A percentile compares a stretch with the other conserved stretches of the same genome.
Evolutionary conservation across 192 early-diverging fungal species (phyloP).

Genomic region (Podila clonocystis): DNA sequence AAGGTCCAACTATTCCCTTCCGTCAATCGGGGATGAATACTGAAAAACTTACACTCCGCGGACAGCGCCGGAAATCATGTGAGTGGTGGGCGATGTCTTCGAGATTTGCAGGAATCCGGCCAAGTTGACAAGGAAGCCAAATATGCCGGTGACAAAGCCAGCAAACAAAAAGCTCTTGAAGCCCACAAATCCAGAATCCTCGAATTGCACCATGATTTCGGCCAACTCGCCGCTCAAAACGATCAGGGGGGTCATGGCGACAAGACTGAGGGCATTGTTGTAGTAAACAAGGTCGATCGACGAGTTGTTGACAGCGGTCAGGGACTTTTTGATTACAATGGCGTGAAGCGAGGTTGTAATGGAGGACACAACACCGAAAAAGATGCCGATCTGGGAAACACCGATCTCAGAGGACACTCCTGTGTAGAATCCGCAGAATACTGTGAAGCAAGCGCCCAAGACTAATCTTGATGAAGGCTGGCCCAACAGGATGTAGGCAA

Average conservation of each 20-base stretch:
- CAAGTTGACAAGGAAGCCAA: slow-evolving; percentile 70
- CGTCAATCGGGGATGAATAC: no score
- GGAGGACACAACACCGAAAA: slow-evolving; percentile 61
- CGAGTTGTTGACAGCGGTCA: slow-evolving; percentile 57
- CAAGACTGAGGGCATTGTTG: slow-evolving; percentile 62
- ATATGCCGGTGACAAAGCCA: slow-evolving; percentile 58
- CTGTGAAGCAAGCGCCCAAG: slow-evolving; percentile 53
- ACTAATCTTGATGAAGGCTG: slow-evolving; percentile 52
- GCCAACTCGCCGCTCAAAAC: slow-evolving; percentile 56
- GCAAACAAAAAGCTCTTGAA: slow-evolving; percentile 49
- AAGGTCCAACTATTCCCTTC: no score
- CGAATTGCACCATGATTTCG: slow-evolving; percentile 2
- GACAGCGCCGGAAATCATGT: slow-evolving; percentile 70
- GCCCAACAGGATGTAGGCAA: slow-evolving; percentile 52
- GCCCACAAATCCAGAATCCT: background rate
- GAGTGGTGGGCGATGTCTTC: slow-evolving; percentile 68
- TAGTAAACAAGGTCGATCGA: slow-evolving; percentile 71
- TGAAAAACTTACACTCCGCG: slow-evolving; percentile 57
- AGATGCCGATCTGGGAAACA: slow-evolving; percentile 50
- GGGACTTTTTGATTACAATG: slow-evolving; percentile 67
- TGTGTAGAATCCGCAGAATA: slow-evolving; percentile 64
- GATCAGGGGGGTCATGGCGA: slow-evolving; percentile 59
- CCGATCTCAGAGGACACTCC: slow-evolving; percentile 56
- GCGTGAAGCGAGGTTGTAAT: slow-evolving; percentile 67
- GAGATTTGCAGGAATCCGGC: slow-evolving; percentile 74